These are phyloP conservation scores for Naganishia vaughanmartiniae DNA, from an alignment of 768 basidiomycete genomes.

Conservation along the genomic window DNA sequence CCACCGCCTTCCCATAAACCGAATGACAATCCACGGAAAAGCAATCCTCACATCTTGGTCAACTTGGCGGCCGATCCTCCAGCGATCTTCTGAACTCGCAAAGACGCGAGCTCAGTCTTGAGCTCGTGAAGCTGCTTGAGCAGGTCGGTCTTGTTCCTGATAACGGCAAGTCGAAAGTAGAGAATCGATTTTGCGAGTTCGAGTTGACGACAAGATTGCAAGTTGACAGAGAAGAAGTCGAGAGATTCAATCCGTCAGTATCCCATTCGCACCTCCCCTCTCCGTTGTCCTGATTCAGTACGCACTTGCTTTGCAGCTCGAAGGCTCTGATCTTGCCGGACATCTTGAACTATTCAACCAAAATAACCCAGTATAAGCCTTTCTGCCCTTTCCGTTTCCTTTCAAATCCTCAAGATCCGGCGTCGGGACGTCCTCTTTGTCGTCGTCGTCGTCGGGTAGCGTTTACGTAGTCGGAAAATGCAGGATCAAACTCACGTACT, in stretches of 20 bases:
- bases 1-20: neutral
- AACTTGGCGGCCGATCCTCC: constrained; percentile 93
- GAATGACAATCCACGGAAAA: constrained; percentile 15
- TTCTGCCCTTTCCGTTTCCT: constrained; percentile 11
- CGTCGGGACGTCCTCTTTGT: neutral
- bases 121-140: constrained; percentile 87
- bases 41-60: constrained; percentile 81
- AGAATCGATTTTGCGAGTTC: neutral
- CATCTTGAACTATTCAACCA: constrained; percentile 36
- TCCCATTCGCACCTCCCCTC: neutral
- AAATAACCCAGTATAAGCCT: constrained; percentile 24
- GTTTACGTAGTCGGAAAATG: neutral
- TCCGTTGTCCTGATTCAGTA: neutral
- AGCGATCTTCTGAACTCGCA: constrained; percentile 97
- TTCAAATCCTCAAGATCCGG: neutral
- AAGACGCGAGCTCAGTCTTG: constrained; percentile 86
- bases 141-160: constrained; percentile 94
- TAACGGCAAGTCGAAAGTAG: neutral
- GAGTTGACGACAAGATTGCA: neutral
- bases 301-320: constrained; percentile 53
- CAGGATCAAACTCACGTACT: constrained; percentile 23
- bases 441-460: neutral
- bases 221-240: neutral
- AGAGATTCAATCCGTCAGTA: constrained; percentile 5
- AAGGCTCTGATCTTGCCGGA: constrained; percentile 51